Evolutionary conservation across 2,329 filamentous ascomycete genomes (phyloP), one percentile per base, ranked within the genome.

Genomic region (Coleophoma cylindrospora): DNA sequence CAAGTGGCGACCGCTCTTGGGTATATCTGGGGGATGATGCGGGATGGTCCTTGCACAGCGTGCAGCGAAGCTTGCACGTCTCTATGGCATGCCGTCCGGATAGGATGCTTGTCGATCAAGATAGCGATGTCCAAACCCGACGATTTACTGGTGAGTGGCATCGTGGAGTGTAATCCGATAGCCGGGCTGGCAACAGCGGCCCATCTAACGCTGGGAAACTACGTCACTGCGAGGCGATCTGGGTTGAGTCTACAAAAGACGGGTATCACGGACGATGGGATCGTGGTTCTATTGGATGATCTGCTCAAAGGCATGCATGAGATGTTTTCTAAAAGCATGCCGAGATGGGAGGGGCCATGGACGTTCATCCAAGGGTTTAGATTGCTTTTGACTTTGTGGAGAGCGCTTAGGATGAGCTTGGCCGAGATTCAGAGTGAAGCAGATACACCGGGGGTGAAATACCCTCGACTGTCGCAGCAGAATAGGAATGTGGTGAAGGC

Each of bases 41-140:
- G 52, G 3, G 54, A 64, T 34, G 56, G 50, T 17, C 54, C 58
- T 10, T 51, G 50, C 27, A 17, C 34, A 4, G 13, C 38, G 3
- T 51, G 50, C 27, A 33, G 40, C 33, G 21, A n/a, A n/a, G 34
- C 48, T 22, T 51, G 50, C 22, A 45, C 15, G 17, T 51, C 50
- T 13, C 55, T 65, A 6, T 62, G 64, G 63, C 58, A 56, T n/a
- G 56, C 57, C 3, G 59, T 62, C 13, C 54, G 63, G 27, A 54
- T 62, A 5, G 56, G 66, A 43, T 53, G 53, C 17, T 48, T 61
- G 14, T 62, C 63, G 0, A 52, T 64, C 2, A 63, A 61, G 34
- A 56, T 68, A 15, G 57, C 57, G 7, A 53, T 68, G 11, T 67
- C 60, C 46, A 64, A 61, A 15, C 66, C 66, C 0, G 66, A 68